These are phyloP conservation scores for Coemansia sp. DNA, from an alignment of 192 early-diverging fungal genomes.

Conservation along the genomic window DNA sequence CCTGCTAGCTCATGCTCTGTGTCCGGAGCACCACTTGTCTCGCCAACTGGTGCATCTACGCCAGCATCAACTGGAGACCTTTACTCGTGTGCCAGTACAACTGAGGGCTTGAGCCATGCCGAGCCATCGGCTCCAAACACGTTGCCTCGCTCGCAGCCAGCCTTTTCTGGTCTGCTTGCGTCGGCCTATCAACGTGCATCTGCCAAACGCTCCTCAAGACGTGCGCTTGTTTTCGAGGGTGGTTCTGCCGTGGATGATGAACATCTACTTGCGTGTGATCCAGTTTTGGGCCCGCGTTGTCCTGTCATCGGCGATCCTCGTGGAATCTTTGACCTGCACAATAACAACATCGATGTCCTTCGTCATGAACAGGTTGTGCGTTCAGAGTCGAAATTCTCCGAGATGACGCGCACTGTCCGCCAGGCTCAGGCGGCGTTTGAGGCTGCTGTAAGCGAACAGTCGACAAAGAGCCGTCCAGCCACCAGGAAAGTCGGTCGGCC, in stretches of 20 bases:
- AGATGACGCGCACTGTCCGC: conserved; percentile 20
- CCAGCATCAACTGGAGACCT: neutral
- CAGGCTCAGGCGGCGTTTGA: conserved; percentile 39
- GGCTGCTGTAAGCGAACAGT: conserved; percentile 30
- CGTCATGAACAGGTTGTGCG: conserved; percentile 26
- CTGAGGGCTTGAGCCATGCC: neutral
- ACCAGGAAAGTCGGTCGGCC: conserved; percentile 17
- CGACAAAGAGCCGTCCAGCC: conserved; percentile 15
- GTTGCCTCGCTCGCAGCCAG: conserved; percentile 26
- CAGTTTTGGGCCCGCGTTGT: conserved; percentile 48
- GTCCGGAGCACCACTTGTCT: conserved; percentile 8
- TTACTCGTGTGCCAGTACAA: conserved; percentile 14
- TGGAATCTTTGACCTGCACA: conserved; percentile 33
- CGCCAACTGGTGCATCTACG: neutral
- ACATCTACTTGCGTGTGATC: conserved; percentile 29
- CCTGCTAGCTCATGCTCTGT: conserved; percentile 26
- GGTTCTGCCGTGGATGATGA: conserved; percentile 1
- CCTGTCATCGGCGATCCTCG: conserved; percentile 45
- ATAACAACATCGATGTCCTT: conserved; percentile 12
- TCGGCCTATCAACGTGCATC: conserved; percentile 48
- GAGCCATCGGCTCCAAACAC: conserved; percentile 49
- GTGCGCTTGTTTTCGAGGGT: conserved; percentile 36
- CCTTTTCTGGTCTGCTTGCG: conserved; percentile 47
- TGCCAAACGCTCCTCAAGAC: conserved; percentile 34
- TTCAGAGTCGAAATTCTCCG: conserved; percentile 14